Evolutionary conservation across 371 early-diverging fungal species (phyloP).

Genomic region (Saksenaea oblongispora): DNA sequence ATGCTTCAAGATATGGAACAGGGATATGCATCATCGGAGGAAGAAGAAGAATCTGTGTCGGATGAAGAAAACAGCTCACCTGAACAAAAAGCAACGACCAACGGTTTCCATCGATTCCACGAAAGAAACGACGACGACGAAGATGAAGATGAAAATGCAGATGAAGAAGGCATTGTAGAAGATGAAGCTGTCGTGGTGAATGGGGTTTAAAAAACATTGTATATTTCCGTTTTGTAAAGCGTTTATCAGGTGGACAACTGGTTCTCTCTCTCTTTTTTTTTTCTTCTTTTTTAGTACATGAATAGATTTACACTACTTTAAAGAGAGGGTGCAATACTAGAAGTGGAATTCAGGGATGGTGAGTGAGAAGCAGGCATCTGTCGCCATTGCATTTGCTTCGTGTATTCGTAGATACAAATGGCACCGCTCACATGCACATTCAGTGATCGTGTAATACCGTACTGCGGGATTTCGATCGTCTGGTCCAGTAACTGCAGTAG

Average conservation of each 20-base stretch:
- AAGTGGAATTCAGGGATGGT: neutral
- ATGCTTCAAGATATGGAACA: constrained; percentile 42
- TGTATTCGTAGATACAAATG: constrained; percentile 61
- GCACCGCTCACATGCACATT: constrained; percentile 72
- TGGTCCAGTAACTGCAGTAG: constrained; percentile 59
- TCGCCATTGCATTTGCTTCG: constrained; percentile 55
- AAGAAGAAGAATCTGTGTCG: constrained; percentile 14
- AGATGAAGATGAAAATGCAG: constrained; percentile 14
- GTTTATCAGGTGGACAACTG: too few species aligned
- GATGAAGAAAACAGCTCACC: constrained; percentile 11
- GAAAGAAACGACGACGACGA: constrained; percentile 26
- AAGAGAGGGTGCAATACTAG: neutral
- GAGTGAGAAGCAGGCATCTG: constrained; percentile 11
- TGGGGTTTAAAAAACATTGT: neutral
- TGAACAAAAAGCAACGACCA: constrained; percentile 4
- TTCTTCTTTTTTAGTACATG: neutral
- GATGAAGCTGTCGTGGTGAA: constrained; percentile 7
- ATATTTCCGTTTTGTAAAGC: too few species aligned
- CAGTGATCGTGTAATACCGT: constrained; percentile 60
- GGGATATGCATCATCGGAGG: constrained; percentile 43
- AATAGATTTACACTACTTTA: neutral
- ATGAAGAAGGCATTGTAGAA: constrained; percentile 30
- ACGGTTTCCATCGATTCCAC: constrained; percentile 19
- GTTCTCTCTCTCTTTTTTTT: neutral
- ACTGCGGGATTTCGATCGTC: constrained; percentile 67